phyloP scores from a whole-genome alignment of 2,329 filamentous ascomycete genomes.

The Fusarium sp. region DNA sequence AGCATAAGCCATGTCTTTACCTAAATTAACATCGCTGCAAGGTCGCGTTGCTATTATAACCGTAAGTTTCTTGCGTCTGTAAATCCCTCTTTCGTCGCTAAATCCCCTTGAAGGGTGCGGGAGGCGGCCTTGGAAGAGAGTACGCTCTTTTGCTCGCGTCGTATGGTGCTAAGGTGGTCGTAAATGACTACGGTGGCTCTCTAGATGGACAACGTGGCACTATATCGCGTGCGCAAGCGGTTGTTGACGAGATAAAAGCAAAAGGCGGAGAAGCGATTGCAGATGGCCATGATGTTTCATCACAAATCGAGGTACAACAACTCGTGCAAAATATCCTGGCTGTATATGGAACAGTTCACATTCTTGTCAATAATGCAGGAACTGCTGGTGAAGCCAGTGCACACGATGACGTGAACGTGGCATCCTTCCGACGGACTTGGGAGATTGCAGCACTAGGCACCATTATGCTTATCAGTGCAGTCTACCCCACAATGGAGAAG shows the following conservation, averaged over 20 bases:
- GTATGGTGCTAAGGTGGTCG: slow-evolving; percentile 36
- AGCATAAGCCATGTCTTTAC: background rate
- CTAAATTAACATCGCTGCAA: slow-evolving; percentile 10
- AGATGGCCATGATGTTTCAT: slow-evolving; percentile 34
- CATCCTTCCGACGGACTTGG: slow-evolving; percentile 27
- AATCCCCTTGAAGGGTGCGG: slow-evolving; percentile 23
- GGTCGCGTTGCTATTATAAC: slow-evolving; percentile 12
- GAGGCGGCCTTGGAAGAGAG: slow-evolving; percentile 45
- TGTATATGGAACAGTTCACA: slow-evolving; percentile 9
- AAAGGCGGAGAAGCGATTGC: slow-evolving; percentile 33
- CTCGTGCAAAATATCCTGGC: slow-evolving; percentile 17
- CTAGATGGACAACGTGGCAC: slow-evolving; percentile 22
- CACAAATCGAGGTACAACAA: slow-evolving; percentile 14
- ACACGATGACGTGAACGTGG: slow-evolving; percentile 10
- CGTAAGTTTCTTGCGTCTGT: background rate
- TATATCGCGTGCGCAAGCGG: slow-evolving; percentile 19
- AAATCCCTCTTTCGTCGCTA: too few species aligned
- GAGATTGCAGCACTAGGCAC: slow-evolving; percentile 35
- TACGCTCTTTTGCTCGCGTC: slow-evolving; percentile 39
- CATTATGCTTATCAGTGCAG: slow-evolving; percentile 34
- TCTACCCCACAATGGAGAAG: slow-evolving; percentile 36
- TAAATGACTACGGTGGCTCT: slow-evolving; percentile 34
- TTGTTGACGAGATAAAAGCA: slow-evolving; percentile 38
- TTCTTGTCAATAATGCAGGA: slow-evolving; percentile 32
- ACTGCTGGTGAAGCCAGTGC: slow-evolving; percentile 25